A percentile compares a stretch with the other conserved stretches of the same genome.
Evolutionary conservation across 2,329 filamentous ascomycete genomes (phyloP).

Genomic region (Trichoderma sp.): DNA sequence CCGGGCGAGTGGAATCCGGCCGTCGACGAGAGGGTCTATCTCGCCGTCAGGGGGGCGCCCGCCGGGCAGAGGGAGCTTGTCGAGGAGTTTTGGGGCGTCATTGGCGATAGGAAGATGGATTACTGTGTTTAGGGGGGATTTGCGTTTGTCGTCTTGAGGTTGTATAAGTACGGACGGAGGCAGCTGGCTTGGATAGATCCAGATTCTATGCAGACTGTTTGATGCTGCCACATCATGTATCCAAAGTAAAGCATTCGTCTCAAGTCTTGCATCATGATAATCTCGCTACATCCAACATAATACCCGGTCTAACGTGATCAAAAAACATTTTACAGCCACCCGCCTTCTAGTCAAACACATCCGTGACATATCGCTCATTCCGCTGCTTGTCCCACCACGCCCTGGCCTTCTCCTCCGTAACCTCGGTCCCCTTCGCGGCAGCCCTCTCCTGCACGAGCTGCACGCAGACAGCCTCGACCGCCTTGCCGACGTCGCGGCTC

Average conservation of each 20-base stretch:
- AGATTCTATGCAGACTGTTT: too few relatives aligned
- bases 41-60: constrained; percentile 63
- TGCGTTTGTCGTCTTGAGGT: too few relatives aligned
- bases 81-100: constrained; percentile 64
- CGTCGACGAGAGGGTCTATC: constrained; percentile 62
- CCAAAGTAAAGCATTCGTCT: too few relatives aligned
- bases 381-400: constrained; percentile 53
- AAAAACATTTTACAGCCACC: background rate
- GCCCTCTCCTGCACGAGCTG: constrained; percentile 41
- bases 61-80: constrained; percentile 63
- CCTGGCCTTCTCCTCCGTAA: constrained; percentile 45
- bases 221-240: too few relatives aligned
- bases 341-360: constrained; percentile 58
- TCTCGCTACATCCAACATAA: background rate
- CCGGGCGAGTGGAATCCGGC: constrained; percentile 69
- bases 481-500: constrained; percentile 53
- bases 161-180: background rate
- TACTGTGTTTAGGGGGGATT: constrained; percentile 39
- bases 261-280: too few relatives aligned
- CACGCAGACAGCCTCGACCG: constrained; percentile 47
- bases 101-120: constrained; percentile 58
- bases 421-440: constrained; percentile 38
- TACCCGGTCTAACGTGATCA: background rate
- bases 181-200: background rate
- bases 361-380: constrained; percentile 61